Base-by-base conservation (phyloP, 495 filamentous ascomycete genomes). In the Trichoderma virens region DNA sequence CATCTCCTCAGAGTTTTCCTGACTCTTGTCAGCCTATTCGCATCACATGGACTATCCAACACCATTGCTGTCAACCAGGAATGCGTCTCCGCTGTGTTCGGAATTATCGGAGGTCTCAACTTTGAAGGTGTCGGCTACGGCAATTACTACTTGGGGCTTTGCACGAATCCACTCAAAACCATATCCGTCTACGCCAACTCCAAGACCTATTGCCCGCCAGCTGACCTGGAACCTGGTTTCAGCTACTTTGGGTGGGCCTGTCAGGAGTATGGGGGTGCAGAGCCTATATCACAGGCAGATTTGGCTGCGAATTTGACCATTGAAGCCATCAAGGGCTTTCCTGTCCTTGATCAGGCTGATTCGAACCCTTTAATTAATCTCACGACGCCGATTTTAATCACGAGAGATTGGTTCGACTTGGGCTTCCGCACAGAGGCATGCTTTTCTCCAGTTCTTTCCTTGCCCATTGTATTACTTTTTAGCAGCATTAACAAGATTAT, bases 111-210 rank as follows among this genome's bases (percentile, higher is more conserved):
- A 18, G 25, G 25, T 18, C 86, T 80, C 56, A 65, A 70, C 1
- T 80, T 80, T 61, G 63, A 68, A 11, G 75, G 72, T 2, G 18
- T 63, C 31, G 66, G 70, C 2, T 61, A 69, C 20, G 66, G 61
- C 14, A 70, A 70, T 0, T 65, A 69, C 41, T 79, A 73, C 67
- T 65, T 70, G 5, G 66, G 66, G 1, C 66, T 72, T 59, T 80
- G 78, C 62, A 73, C 72, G 31, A 76, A 78, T 47, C 68, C 71
- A 0, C 61, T 77, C 0, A 65, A 70, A 32, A 73, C 77, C 7
- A 71, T 67, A 4, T 80, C 77, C 8, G 76, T 78, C 18, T 80
- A 79, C 60, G 77, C 77, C 5, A 67, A 75, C 1, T 67, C 74
- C 1, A 70, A 75, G 1, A 45, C 72, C 0, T 76, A 77, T 51